phyloP scores from a whole-genome alignment of 2,329 filamentous ascomycete genomes.

The Colletotrichum liriopes region DNA sequence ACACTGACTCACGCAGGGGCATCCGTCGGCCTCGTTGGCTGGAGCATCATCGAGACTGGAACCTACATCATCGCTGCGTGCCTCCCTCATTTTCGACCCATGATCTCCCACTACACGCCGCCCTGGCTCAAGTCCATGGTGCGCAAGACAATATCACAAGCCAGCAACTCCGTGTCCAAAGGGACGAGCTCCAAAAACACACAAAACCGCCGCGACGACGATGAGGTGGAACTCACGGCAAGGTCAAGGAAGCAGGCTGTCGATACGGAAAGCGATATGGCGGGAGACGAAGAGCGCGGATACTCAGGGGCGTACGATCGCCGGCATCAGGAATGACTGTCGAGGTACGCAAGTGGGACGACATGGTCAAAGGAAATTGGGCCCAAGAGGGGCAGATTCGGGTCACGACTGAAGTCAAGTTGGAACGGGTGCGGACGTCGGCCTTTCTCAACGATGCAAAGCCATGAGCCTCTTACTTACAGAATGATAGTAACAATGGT shows the following conservation, averaged over 20 bases:
- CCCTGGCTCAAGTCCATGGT: conserved; percentile 37
- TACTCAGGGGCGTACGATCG: conserved; percentile 8
- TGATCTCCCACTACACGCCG: conserved; percentile 42
- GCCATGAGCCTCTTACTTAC: background rate
- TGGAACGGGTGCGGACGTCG: conserved; percentile 30
- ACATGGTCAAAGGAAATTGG: conserved; percentile 18
- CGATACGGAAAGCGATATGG: conserved; percentile 1
- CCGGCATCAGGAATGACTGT: conserved; percentile 22
- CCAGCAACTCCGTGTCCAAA: conserved; percentile 34
- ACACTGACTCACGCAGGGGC: conserved; percentile 26
- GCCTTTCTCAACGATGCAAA: background rate
- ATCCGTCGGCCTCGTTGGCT: conserved; percentile 38
- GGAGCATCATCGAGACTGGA: conserved; percentile 39
- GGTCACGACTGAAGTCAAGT: conserved; percentile 35
- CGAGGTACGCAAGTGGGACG: conserved; percentile 36
- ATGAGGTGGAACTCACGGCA: conserved; percentile 36
- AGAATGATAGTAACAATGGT: background rate
- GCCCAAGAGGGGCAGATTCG: conserved; percentile 22
- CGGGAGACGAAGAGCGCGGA: conserved; percentile 33
- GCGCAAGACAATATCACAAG: conserved; percentile 35
- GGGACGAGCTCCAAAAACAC: conserved; percentile 5
- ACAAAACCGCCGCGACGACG: conserved; percentile 11
- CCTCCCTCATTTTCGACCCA: conserved; percentile 45
- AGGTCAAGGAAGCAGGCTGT: conserved; percentile 17
- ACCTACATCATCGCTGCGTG: conserved; percentile 48